Percentiles rank a stretch among this genome's conserved stretches.
phyloP scores from a whole-genome alignment of 2,329 filamentous ascomycete genomes.

The Arthroderma uncinatum region DNA sequence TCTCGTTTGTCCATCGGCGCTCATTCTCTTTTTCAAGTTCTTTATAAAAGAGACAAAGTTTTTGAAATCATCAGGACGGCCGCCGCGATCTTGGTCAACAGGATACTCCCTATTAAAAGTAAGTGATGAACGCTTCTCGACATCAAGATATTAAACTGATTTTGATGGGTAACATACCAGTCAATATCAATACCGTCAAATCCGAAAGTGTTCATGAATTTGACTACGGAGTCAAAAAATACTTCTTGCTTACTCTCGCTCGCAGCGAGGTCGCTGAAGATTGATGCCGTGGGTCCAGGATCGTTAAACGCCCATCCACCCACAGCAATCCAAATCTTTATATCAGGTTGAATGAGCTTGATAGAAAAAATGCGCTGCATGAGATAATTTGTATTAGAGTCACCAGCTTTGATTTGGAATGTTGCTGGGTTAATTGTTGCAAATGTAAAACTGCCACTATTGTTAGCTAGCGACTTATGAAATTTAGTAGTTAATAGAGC shows the following conservation, averaged over 20 bases:
- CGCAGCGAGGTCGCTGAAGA: slow-evolving; percentile 12
- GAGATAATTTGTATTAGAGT: slow-evolving; percentile 11
- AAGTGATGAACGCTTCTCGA: no score
- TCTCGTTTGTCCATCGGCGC: slow-evolving; percentile 5
- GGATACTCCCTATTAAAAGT: no score
- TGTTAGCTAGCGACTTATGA: no score
- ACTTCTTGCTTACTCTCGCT: no score
- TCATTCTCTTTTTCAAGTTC: slow-evolving; percentile 7
- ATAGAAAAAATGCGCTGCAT: slow-evolving; percentile 22
- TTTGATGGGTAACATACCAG: slow-evolving; percentile 11
- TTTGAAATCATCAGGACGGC: not conserved
- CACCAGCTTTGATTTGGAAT: slow-evolving; percentile 20
- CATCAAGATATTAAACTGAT: no score
- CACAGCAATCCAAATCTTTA: slow-evolving; percentile 22
- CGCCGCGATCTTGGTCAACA: slow-evolving; percentile 22
- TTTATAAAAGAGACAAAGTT: not conserved
- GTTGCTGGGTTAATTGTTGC: slow-evolving; percentile 29
- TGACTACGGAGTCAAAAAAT: not conserved
- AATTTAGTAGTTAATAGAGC: not conserved
- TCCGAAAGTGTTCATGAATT: no score
- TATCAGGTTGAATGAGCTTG: slow-evolving; percentile 21
- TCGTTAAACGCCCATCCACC: slow-evolving; percentile 21
- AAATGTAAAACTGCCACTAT: slow-evolving; percentile 24
- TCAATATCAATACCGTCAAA: slow-evolving; percentile 12
- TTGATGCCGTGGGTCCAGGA: slow-evolving; percentile 14